Conservation (phyloP, 164 flowering plant species). For the Vitis amurensis region DNA sequence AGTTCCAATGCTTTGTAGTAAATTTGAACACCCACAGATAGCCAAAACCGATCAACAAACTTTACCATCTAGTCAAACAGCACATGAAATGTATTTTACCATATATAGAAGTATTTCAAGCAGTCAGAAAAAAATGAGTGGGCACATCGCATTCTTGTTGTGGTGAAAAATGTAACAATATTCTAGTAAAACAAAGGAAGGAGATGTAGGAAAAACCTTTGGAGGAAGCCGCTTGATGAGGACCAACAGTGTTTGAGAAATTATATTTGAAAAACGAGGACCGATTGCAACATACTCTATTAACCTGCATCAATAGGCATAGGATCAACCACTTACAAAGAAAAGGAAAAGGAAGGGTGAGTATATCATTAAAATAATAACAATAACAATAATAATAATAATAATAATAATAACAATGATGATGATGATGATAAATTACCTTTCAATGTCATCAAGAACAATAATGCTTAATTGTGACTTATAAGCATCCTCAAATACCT, state of each 20-base stretch:
- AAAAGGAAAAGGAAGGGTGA: neutral
- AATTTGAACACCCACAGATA: too few relatives aligned
- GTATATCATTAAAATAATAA: conserved; percentile 1
- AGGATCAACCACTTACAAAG: neutral
- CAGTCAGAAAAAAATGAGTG: too few relatives aligned
- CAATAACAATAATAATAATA: neutral
- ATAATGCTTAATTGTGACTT: conserved; percentile 87
- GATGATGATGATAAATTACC: conserved; percentile 40
- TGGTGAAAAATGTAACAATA: too few relatives aligned
- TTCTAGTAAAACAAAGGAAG: neutral
- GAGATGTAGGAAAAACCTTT: conserved; percentile 43
- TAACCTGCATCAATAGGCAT: conserved; percentile 44
- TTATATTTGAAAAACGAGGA: conserved; percentile 91
- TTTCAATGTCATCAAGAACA: conserved; percentile 94
- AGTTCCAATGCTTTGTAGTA: too few relatives aligned
- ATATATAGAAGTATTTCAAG: too few relatives aligned
- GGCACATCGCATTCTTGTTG: too few relatives aligned
- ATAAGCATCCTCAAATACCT: conserved; percentile 99
- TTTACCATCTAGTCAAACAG: too few relatives aligned
- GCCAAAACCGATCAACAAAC: too few relatives aligned
- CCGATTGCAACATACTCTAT: conserved; percentile 89
- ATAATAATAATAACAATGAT: neutral
- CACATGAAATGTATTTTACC: too few relatives aligned
- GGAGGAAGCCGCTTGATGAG: conserved; percentile 94
- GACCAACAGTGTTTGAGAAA: conserved; percentile 85